Percentiles rank a stretch among this genome's conserved stretches.
Conservation (phyloP, 1,284 basidiomycete species). For the Bjerkandera adusta region DNA sequence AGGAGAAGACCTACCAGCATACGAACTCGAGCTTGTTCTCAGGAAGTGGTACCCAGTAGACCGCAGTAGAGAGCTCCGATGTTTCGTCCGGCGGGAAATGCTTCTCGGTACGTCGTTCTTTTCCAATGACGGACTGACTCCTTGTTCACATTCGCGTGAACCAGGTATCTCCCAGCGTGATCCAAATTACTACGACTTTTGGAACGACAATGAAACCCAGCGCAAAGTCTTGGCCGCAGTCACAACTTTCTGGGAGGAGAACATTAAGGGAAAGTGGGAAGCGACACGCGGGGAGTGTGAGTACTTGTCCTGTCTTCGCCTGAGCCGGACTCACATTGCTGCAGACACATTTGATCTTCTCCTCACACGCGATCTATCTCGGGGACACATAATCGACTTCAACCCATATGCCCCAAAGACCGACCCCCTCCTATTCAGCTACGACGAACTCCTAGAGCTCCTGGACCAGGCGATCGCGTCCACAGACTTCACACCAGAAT, state of each 20-base stretch:
- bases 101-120: constrained; percentile 58
- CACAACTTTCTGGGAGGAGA: constrained; percentile 62
- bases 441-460: constrained; percentile 67
- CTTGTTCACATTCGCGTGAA: background rate
- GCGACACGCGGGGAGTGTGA: constrained; percentile 62
- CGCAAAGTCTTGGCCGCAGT: constrained; percentile 55
- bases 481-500: constrained; percentile 35
- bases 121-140: constrained; percentile 3
- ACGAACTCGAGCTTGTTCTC: constrained; percentile 84
- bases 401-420: constrained; percentile 87
- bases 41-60: constrained; percentile 91
- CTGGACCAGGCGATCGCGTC: constrained; percentile 20
- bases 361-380: constrained; percentile 74
- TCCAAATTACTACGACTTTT: constrained; percentile 85
- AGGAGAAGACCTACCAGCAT: constrained; percentile 26
- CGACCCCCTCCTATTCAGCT: constrained; percentile 85
- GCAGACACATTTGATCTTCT: constrained; percentile 87
- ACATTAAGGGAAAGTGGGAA: constrained; percentile 62
- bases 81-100: constrained; percentile 74
- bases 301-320: constrained; percentile 28
- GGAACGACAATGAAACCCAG: constrained; percentile 62
- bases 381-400: constrained; percentile 86
- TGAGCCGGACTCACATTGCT: background rate
- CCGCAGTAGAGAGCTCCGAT: constrained; percentile 80
- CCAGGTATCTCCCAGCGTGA: constrained; percentile 90